Conservation (phyloP, 1,284 basidiomycete species). For the Trametes hirsuta region DNA sequence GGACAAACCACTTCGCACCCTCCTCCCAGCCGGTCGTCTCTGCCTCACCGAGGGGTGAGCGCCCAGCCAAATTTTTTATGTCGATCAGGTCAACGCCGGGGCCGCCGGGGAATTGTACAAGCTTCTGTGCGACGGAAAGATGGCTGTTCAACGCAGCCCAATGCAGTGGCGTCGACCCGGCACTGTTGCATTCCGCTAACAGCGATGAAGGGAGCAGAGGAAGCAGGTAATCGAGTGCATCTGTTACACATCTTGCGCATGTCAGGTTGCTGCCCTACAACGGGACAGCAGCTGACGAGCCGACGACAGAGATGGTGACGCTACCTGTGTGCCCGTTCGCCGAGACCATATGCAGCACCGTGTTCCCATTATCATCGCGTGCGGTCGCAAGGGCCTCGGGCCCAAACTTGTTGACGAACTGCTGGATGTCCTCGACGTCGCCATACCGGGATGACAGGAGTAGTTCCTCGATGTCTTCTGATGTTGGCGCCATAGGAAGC, state of each 20-base stretch:
- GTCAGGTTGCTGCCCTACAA: conserved; percentile 36
- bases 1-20: conserved; percentile 77
- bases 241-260: conserved; percentile 55
- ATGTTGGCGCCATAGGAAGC: conserved; percentile 39
- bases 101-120: conserved; percentile 60
- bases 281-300: not conserved
- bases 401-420: conserved; percentile 67
- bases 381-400: conserved; percentile 51
- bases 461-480: conserved; percentile 75
- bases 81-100: conserved; percentile 72
- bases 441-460: conserved; percentile 86
- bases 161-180: conserved; percentile 82
- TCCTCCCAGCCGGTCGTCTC: conserved; percentile 79
- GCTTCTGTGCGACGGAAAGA: conserved; percentile 63
- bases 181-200: conserved; percentile 62
- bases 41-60: conserved; percentile 75
- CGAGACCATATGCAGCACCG: conserved; percentile 80
- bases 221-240: conserved; percentile 72
- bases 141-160: conserved; percentile 89
- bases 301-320: conserved; percentile 1
- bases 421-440: conserved; percentile 76
- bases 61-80: conserved; percentile 69
- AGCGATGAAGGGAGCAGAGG: conserved; percentile 62
- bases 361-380: conserved; percentile 80
- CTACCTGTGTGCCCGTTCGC: conserved; percentile 87